These are phyloP conservation scores for Limtongozyma cylindracea DNA, from an alignment of 805 yeast genomes.

Conservation along the genomic window DNA sequence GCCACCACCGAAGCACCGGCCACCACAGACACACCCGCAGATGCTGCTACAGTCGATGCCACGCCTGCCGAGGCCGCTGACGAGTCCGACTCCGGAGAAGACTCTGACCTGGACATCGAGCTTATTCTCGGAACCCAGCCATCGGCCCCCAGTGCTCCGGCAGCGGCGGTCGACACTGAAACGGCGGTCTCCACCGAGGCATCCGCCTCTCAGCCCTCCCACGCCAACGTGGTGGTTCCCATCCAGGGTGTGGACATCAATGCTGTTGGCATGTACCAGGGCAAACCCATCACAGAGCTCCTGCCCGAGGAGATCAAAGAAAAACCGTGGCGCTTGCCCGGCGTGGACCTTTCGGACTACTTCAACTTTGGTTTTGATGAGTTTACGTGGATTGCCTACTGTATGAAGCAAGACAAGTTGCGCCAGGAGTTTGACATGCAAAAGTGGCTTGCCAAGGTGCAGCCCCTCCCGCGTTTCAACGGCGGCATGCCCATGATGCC, in stretches of 20 bases:
- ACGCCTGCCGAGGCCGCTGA: slow-evolving; percentile 38
- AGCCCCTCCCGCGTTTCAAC: slow-evolving; percentile 5
- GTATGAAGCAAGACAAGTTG: slow-evolving; percentile 63
- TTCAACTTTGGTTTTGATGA: slow-evolving; percentile 96
- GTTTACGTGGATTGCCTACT: slow-evolving; percentile 83
- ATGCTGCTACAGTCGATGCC: slow-evolving; percentile 4
- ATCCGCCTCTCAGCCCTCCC: no score
- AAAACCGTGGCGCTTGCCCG: slow-evolving; percentile 97
- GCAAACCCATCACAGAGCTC: slow-evolving; percentile 60
- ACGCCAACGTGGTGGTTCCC: no score
- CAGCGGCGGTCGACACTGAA: no score
- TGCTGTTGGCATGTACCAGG: slow-evolving; percentile 49
- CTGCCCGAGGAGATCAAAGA: slow-evolving; percentile 64
- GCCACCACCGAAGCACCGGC: slow-evolving; percentile 6
- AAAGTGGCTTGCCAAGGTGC: slow-evolving; percentile 34
- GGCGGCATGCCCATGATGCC: slow-evolving; percentile 9
- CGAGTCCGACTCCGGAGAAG: slow-evolving; percentile 26
- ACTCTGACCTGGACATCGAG: no score
- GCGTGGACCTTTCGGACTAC: slow-evolving; percentile 84
- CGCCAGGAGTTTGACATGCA: slow-evolving; percentile 67
- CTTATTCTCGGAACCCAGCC: no score
- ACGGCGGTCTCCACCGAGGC: no score
- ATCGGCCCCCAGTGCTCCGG: no score
- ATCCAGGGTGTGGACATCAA: slow-evolving; percentile 52
- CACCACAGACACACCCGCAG: no score